Evolutionary conservation across 1,284 basidiomycete species (phyloP), one percentile per base, ranked within the genome.

Genomic region (Trametes hirsuta): DNA sequence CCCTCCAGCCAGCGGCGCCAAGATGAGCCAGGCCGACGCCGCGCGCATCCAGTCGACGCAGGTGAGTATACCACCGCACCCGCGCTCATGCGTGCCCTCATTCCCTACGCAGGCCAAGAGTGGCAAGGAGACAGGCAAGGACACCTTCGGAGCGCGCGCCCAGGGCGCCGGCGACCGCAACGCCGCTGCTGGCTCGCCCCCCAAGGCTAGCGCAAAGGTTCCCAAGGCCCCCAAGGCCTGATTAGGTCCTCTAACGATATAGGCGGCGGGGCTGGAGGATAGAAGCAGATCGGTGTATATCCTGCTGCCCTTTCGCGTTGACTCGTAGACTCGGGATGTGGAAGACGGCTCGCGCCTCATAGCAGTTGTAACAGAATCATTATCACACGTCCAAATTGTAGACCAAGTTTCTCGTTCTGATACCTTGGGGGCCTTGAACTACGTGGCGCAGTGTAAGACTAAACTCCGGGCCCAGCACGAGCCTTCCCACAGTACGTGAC

Each of bases 41-140:
- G 52, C 72, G n/a, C 72, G 73, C 48, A 71, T 74, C 57, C 72
- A 71, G 69, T 69, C 73, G 14, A 62, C 70, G 37, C 72, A 74
- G 70, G 73, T 75, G 68, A 46, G 8, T 45, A 6, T 34, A 10
- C 15, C 37, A 11, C 11, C 18, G 6, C 24, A 40, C 42, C 5
- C 30, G n/a, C 40, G 46, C 55, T 3, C 51, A 47, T 24, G 24
- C 42, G 21, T 44, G 46, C 35, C 47, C 34, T 25, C 34, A 21
- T 51, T 36, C 42, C 34, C 39, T 41, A 8, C 30, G n/a, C 56
- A 75, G 74, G 69, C 72, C 46, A 75, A 74, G 65, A 60, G 60
- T 36, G 74, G 72, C 22, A 68, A 64, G 51, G 72, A 74, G 59
- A 65, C 68, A 52, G 59, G 70, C 63, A 75, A 75, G 68, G 68